These are phyloP conservation scores for Teratosphaeria viscida DNA, from an alignment of 2,329 filamentous ascomycete species.

Conservation along the genomic window DNA sequence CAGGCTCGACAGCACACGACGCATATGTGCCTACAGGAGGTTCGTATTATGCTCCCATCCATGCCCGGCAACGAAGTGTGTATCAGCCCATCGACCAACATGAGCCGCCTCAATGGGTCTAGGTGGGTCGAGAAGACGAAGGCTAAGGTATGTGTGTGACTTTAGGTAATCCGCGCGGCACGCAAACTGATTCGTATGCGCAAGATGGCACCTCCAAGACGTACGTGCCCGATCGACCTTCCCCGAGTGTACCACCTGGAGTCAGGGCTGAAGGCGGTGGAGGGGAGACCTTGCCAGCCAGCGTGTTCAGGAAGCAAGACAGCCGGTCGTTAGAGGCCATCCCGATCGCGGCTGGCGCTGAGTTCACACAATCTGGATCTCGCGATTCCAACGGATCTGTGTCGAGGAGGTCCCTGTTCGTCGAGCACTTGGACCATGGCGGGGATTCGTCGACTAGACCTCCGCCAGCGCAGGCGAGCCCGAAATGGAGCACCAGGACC, in stretches of 20 bases:
- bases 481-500: not conserved
- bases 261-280: not conserved
- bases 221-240: not conserved
- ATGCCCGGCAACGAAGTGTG: slow-evolving; percentile 18
- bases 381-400: not conserved
- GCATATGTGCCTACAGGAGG: slow-evolving; percentile 20
- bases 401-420: not conserved
- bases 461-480: not conserved
- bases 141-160: slow-evolving; percentile 13
- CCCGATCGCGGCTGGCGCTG: slow-evolving; percentile 7
- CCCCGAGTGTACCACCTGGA: not conserved
- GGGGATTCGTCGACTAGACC: slow-evolving; percentile 8
- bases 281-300: slow-evolving; percentile 1
- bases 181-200: not conserved
- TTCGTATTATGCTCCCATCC: slow-evolving; percentile 14
- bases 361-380: slow-evolving; percentile 2
- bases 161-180: slow-evolving; percentile 2
- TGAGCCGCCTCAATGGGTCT: slow-evolving; percentile 10
- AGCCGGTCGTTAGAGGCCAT: slow-evolving; percentile 3
- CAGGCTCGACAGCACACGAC: slow-evolving; percentile 16
- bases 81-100: slow-evolving; percentile 12
- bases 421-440: not conserved
- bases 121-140: slow-evolving; percentile 2
- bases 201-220: not conserved
- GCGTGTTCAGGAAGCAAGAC: slow-evolving; percentile 3